These are phyloP conservation scores for Penicillium paneum DNA, from an alignment of 2,329 filamentous ascomycete species.

Conservation along the genomic window DNA sequence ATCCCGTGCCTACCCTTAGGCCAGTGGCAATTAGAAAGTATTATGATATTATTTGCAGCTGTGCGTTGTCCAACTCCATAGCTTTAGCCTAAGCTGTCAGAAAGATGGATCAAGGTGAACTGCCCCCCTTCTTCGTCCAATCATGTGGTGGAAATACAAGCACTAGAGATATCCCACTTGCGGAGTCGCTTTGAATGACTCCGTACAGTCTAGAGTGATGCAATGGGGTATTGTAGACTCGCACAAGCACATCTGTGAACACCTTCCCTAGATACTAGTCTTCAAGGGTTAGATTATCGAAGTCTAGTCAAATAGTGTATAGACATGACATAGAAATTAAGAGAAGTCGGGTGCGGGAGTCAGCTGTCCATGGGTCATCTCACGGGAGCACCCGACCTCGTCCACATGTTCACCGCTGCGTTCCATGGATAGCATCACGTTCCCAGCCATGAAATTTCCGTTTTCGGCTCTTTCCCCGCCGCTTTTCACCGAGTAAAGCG, in stretches of 20 bases:
- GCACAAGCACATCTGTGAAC: neutral
- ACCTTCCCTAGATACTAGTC: too few species aligned
- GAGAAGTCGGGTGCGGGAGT: neutral
- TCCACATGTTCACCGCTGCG: slow-evolving; percentile 7
- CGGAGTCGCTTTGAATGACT: too few species aligned
- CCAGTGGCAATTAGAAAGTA: too few species aligned
- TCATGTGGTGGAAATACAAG: too few species aligned
- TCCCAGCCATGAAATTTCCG: neutral
- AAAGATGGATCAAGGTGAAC: too few species aligned
- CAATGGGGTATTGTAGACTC: neutral
- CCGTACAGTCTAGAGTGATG: neutral
- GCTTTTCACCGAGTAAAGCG: neutral
- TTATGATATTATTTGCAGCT: too few species aligned
- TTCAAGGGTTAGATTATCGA: neutral
- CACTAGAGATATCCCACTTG: too few species aligned
- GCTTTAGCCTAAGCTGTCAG: too few species aligned
- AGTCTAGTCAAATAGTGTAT: neutral
- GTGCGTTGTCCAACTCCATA: too few species aligned
- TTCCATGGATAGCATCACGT: neutral
- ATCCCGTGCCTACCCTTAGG: too few species aligned
- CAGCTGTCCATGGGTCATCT: slow-evolving; percentile 12
- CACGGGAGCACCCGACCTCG: slow-evolving; percentile 13
- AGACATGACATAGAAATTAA: neutral
- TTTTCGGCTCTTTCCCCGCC: neutral
- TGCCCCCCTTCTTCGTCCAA: too few species aligned